These are phyloP conservation scores for Crinitomyces ghanaensis DNA, from an alignment of 805 yeast genomes.

Conservation along the genomic window DNA sequence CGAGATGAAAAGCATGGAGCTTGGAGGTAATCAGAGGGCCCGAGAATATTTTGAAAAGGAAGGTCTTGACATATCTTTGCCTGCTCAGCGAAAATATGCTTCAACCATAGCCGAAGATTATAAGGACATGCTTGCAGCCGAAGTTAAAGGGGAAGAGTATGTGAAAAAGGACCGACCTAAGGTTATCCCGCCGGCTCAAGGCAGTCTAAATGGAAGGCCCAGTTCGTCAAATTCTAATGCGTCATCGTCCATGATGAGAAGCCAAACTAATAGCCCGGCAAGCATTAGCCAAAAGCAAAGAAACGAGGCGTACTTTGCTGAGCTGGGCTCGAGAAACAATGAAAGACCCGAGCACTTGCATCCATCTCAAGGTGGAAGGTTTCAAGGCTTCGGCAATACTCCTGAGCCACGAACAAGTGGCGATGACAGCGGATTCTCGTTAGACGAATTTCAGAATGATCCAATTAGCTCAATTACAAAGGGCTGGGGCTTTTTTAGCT, in stretches of 20 bases:
- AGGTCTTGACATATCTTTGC: conserved; percentile 54
- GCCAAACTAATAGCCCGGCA: conserved; percentile 1
- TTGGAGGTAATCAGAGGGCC: conserved; percentile 82
- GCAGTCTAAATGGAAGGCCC: conserved; percentile 4
- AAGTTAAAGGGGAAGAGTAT: conserved; percentile 63
- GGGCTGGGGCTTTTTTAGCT: conserved; percentile 91
- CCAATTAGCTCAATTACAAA: conserved; percentile 83
- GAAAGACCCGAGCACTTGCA: conserved; percentile 66
- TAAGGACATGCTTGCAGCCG: conserved; percentile 65
- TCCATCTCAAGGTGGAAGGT: conserved; percentile 91
- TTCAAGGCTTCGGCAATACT: conserved; percentile 81
- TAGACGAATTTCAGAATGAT: conserved; percentile 40
- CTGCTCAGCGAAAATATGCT: conserved; percentile 68
- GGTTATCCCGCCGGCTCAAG: conserved; percentile 7
- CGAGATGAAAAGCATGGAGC: conserved; percentile 81
- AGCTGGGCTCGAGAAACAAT: conserved; percentile 62
- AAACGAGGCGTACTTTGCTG: conserved; percentile 75
- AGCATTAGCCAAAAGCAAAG: conserved; percentile 34
- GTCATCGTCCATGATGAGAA: conserved; percentile 3
- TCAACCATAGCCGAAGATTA: conserved; percentile 93
- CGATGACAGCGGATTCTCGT: conserved; percentile 8
- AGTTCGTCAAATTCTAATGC: conserved; percentile 5
- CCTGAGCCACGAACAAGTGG: conserved; percentile 37
- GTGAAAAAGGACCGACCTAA: conserved; percentile 14
- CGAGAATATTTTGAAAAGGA: conserved; percentile 54